phyloP scores from a whole-genome alignment of 1,284 basidiomycete genomes.

The Kwoniella shivajii region DNA sequence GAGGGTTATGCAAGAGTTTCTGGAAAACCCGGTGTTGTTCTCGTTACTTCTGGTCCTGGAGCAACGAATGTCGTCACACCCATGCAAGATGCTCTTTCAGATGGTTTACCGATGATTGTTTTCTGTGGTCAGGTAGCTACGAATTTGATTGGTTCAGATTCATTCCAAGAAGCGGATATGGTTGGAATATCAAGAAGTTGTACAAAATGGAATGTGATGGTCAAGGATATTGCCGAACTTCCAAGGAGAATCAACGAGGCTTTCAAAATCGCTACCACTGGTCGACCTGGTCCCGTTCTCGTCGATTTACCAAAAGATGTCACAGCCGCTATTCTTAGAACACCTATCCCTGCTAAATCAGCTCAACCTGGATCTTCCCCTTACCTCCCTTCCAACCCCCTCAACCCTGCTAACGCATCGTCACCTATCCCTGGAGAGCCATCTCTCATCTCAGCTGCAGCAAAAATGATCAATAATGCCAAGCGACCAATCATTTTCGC shows the following conservation, averaged over 20 bases:
- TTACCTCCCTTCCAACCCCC: slow-evolving; percentile 69
- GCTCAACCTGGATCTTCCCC: slow-evolving; percentile 82
- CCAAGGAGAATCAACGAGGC: slow-evolving; percentile 97
- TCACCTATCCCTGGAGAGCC: slow-evolving; percentile 66
- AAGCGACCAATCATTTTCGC: slow-evolving; percentile 92
- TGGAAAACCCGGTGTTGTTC: slow-evolving; percentile 94
- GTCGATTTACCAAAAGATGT: slow-evolving; percentile 98
- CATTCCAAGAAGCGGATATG: slow-evolving; percentile 97
- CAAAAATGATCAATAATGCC: slow-evolving; percentile 86
- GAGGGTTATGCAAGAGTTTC: slow-evolving; percentile 98
- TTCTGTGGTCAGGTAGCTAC: slow-evolving; percentile 98
- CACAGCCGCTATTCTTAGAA: slow-evolving; percentile 86
- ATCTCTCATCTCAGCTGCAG: slow-evolving; percentile 75
- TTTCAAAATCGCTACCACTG: slow-evolving; percentile 97
- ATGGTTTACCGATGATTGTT: slow-evolving; percentile 92
- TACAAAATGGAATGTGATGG: slow-evolving; percentile 99
- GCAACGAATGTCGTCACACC: slow-evolving; percentile 98
- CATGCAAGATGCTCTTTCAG: slow-evolving; percentile 95
- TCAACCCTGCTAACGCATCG: slow-evolving; percentile 60
- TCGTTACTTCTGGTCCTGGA: slow-evolving; percentile 96
- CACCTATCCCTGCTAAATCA: slow-evolving; percentile 81
- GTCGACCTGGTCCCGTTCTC: slow-evolving; percentile 93
- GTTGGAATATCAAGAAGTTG: slow-evolving; percentile 94
- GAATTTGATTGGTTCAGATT: slow-evolving; percentile 94
- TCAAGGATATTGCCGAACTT: slow-evolving; percentile 93